These are phyloP conservation scores for Auricularia cornea DNA, from an alignment of 768 basidiomycete genomes.

Conservation along the genomic window DNA sequence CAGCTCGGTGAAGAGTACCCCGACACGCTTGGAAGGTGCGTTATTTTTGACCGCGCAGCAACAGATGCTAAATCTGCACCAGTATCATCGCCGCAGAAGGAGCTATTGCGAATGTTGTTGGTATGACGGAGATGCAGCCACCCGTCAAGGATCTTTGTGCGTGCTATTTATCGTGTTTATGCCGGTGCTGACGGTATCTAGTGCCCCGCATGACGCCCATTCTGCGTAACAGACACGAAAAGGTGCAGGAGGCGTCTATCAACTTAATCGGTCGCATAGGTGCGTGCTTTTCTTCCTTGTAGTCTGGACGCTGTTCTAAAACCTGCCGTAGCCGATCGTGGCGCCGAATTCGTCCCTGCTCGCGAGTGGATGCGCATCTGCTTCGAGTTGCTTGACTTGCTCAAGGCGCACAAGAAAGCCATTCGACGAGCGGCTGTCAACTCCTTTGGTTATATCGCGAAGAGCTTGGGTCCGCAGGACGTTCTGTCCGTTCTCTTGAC, in stretches of 20 bases:
- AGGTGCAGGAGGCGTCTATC: slow-evolving; percentile 98
- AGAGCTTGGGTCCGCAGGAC: slow-evolving; percentile 98
- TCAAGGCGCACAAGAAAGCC: slow-evolving; percentile 99
- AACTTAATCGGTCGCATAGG: slow-evolving; percentile 98
- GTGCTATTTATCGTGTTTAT: slow-evolving; percentile 26
- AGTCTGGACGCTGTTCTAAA: background rate
- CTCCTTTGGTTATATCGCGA: slow-evolving; percentile 98
- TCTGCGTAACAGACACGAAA: slow-evolving; percentile 96
- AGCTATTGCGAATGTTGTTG: slow-evolving; percentile 98
- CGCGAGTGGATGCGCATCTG: slow-evolving; percentile 99
- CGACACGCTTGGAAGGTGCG: slow-evolving; percentile 78
- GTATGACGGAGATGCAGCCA: slow-evolving; percentile 99
- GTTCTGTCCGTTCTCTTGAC: slow-evolving; percentile 92
- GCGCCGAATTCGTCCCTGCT: slow-evolving; percentile 96
- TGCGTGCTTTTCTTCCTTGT: slow-evolving; percentile 16
- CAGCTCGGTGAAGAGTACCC: slow-evolving; percentile 99
- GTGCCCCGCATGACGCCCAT: slow-evolving; percentile 99
- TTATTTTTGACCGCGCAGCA: background rate
- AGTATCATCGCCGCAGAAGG: slow-evolving; percentile 99
- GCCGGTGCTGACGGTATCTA: slow-evolving; percentile 22
- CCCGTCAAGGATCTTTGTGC: slow-evolving; percentile 96
- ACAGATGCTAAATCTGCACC: slow-evolving; percentile 1
- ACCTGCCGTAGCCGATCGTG: slow-evolving; percentile 73
- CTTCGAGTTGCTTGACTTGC: slow-evolving; percentile 91
- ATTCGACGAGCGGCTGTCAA: slow-evolving; percentile 98